phyloP scores from a whole-genome alignment of 805 yeast genomes.

The Kazachstania martiniae region DNA sequence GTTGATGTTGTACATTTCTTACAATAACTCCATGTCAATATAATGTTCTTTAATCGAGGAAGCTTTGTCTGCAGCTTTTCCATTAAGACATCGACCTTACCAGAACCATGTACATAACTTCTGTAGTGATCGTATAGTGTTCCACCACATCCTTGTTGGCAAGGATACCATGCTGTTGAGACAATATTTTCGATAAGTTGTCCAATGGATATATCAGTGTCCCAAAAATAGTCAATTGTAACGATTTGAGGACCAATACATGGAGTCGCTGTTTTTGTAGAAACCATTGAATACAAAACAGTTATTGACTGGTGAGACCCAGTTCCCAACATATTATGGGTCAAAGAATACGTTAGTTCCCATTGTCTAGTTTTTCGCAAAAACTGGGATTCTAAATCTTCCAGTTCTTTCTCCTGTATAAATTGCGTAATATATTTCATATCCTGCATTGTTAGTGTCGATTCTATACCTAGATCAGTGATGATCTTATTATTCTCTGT shows the following conservation, averaged over 20 bases:
- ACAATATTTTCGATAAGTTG: conserved; percentile 76
- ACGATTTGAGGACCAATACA: conserved; percentile 86
- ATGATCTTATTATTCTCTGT: conserved; percentile 20
- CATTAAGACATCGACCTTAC: conserved; percentile 66
- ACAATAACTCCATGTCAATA: conserved; percentile 88
- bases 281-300: conserved; percentile 71
- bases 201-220: conserved; percentile 82
- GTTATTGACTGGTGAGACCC: conserved; percentile 69
- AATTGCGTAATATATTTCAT: conserved; percentile 24
- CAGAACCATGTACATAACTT: conserved; percentile 81
- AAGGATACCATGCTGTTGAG: conserved; percentile 49
- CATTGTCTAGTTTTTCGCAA: conserved; percentile 42
- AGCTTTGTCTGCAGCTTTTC: conserved; percentile 48
- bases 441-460: conserved; percentile 27
- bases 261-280: conserved; percentile 77
- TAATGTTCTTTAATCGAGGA: conserved; percentile 53
- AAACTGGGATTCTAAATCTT: conserved; percentile 24
- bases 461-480: conserved; percentile 21
- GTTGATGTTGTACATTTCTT: conserved; percentile 64
- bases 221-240: conserved; percentile 80
- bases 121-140: conserved; percentile 62
- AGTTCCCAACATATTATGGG: conserved; percentile 54
- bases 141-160: conserved; percentile 78
- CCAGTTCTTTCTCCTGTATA: conserved; percentile 24
- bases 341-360: conserved; percentile 47